Evolutionary conservation across 768 basidiomycete species (phyloP), one percentile per base, ranked within the genome.

Genomic region (Rhodocollybia butyracea): DNA sequence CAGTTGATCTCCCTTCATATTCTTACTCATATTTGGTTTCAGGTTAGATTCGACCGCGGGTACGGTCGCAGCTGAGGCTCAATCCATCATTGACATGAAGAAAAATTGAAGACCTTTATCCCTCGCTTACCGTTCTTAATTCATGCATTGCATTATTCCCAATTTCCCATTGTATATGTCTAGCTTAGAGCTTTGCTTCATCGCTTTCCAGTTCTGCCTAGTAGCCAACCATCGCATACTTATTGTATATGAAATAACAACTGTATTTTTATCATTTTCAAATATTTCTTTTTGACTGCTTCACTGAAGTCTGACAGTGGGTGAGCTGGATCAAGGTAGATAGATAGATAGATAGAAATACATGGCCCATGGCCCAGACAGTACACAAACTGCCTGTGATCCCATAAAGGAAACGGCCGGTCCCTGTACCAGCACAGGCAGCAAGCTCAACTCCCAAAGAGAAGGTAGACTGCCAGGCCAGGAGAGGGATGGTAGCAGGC

Each of bases 1-100:
- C 17, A n/a, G 29, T 24, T 52, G 1, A 5, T 30, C 8, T 22
- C 26, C 46, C 47, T 22, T 4, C 11, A 1, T 21, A 2, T 36
- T 10, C 15, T 5, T 12, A 41, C 22, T 27, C 51, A 31, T 32
- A 26, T 17, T 39, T 36, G 12, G 10, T 21, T 26, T 7, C 30
- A 54, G 53, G n/a, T 24, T 54, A 21, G 53, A 54, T 38, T 45
- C 42, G 11, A 54, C 53, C 32, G 43, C 30, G 26, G 53, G 53
- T 22, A 54, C 53, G 19, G 42, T 34, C n/a, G 42, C 53, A 15
- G 53, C 53, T 34, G 53, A 43, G 24, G 43, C 43, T 36, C 43
- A 54, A 32, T 46, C 53, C 26, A 34, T 30, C 24, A 34, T 46
- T 12, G 53, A 46, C 34, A 50, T 26, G 15, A 34, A 22, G 22